Base-by-base conservation (phyloP, 139 green algal genomes). In the Pedinophyceae sp. region DNA sequence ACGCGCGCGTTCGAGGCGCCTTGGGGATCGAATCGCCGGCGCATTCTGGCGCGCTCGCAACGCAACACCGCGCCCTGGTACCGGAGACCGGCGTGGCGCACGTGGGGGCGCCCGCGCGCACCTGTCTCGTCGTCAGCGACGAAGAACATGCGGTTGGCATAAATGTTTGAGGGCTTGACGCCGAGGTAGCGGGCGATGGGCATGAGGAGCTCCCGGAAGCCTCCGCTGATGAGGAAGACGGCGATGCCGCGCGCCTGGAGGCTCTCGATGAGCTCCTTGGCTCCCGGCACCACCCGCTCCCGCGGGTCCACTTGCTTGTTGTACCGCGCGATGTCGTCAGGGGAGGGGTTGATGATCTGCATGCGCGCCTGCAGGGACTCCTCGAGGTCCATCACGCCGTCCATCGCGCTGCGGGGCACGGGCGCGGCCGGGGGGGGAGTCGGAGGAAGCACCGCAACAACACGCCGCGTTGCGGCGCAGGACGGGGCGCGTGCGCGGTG, bases 131-230 rank as follows among this genome's bases (percentile, higher is more conserved):
- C 78, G 59, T 79, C 70, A 30, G 61, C 40, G 45, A 60, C 49
- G 70, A 74, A 84, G 57, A 74, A 68, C 79, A 87, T 85, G 45
- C 76, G 62, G 68, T 87, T 87, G 52, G 79, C 79, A 60, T 76
- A 80, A 28, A 87, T 68, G 52, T 78, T 72, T 22, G 71, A 50
- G 39, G 63, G 59, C 17, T 74, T 71, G 39, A 87, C 66, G 10
- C 74, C 71, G 48, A 87, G 68, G 48, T 68, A 54, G 26, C 58
- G 27, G 2, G 71, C 74, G 27, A 87, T 69, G 20, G 76, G 75
- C 62, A 86, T 65, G 19, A 55, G 74, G 55, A 84, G 57, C 75
- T 86, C 78, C 27, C 78, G 62, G 66, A 85, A 85, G 47, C 78
- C 74, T 17, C 77, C 75, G 22, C 61, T 74, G 54, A 87, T 83